Percentiles rank a stretch among this genome's conserved stretches.
Evolutionary conservation across 495 filamentous ascomycete genomes (phyloP).

Genomic region (Collariella sp.): DNA sequence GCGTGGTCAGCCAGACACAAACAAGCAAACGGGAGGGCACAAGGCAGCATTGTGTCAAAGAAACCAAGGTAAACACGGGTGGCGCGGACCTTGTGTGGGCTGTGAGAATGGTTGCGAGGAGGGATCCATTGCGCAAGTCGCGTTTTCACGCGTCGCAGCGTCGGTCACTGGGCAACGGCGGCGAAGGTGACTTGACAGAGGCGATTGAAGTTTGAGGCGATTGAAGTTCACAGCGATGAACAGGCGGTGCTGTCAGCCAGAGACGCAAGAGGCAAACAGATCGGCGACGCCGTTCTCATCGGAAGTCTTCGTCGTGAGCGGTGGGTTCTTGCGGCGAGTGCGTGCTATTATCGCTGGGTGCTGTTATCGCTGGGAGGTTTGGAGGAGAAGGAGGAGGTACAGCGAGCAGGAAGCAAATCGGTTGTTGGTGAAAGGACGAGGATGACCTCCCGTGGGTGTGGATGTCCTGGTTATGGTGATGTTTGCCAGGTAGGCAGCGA

Average conservation of each 20-base stretch:
- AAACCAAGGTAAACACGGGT: not conserved
- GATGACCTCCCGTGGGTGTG: not conserved
- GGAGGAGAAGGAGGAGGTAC: no score
- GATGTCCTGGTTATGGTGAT: not conserved
- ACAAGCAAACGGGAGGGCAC: not conserved
- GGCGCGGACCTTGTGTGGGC: slow-evolving; percentile 24
- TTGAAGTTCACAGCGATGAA: slow-evolving; percentile 6
- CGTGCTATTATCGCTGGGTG: no score
- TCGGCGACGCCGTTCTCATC: slow-evolving; percentile 3
- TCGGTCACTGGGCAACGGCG: not conserved
- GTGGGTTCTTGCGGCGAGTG: no score
- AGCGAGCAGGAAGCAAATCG: slow-evolving; percentile 12
- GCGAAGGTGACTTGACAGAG: not conserved
- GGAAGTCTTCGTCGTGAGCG: no score
- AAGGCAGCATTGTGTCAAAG: not conserved
- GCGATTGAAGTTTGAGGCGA: not conserved
- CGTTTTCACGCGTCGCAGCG: not conserved
- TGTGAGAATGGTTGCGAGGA: slow-evolving; percentile 18
- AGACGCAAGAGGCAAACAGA: not conserved
- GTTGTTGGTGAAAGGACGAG: slow-evolving; percentile 11
- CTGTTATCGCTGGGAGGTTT: no score
- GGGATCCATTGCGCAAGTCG: slow-evolving; percentile 20
- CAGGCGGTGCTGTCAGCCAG: slow-evolving; percentile 2
- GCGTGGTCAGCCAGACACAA: slow-evolving; percentile 13
- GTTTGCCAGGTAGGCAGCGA: slow-evolving; percentile 12